phyloP scores from a whole-genome alignment of 1,284 basidiomycete species.

The Malassezia pachydermatis region DNA sequence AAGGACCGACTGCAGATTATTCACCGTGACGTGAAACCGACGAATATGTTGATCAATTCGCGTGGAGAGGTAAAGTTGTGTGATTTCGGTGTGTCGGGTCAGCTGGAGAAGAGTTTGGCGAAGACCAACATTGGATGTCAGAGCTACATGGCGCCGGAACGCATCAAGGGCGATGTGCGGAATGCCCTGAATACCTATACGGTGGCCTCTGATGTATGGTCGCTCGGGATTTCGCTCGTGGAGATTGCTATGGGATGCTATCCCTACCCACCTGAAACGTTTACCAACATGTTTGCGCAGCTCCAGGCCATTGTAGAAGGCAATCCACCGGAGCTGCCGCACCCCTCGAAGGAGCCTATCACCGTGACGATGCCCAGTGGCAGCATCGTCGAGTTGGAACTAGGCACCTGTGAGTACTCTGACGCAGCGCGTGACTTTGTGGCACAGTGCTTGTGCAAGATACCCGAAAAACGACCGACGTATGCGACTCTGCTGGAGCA shows the following conservation, averaged over 20 bases:
- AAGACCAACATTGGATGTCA: constrained; percentile 99
- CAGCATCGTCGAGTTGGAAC: constrained; percentile 7
- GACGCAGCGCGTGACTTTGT: constrained; percentile 45
- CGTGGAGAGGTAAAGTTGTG: constrained; percentile 87
- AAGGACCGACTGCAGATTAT: constrained; percentile 95
- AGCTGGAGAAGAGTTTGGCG: constrained; percentile 86
- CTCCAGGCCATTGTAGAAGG: constrained; percentile 91
- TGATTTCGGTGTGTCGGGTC: constrained; percentile 95
- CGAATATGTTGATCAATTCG: constrained; percentile 82
- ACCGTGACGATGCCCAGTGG: constrained; percentile 2
- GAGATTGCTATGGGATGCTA: constrained; percentile 85
- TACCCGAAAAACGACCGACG: constrained; percentile 62
- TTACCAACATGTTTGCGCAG: constrained; percentile 91
- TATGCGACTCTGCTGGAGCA: constrained; percentile 76
- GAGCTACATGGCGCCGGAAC: constrained; percentile 95
- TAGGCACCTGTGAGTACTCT: constrained; percentile 29
- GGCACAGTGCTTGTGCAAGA: constrained; percentile 43
- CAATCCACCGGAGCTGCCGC: constrained; percentile 72
- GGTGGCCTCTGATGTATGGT: constrained; percentile 96
- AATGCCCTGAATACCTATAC: constrained; percentile 81
- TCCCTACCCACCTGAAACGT: constrained; percentile 97
- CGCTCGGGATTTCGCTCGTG: constrained; percentile 86
- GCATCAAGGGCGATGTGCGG: constrained; percentile 86
- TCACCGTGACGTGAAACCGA: constrained; percentile 94
- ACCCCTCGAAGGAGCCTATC: constrained; percentile 14